Evolutionary conservation across 2,329 filamentous ascomycete species (phyloP), one percentile per base, ranked within the genome.

Genomic region (Paecilomyces niveus): DNA sequence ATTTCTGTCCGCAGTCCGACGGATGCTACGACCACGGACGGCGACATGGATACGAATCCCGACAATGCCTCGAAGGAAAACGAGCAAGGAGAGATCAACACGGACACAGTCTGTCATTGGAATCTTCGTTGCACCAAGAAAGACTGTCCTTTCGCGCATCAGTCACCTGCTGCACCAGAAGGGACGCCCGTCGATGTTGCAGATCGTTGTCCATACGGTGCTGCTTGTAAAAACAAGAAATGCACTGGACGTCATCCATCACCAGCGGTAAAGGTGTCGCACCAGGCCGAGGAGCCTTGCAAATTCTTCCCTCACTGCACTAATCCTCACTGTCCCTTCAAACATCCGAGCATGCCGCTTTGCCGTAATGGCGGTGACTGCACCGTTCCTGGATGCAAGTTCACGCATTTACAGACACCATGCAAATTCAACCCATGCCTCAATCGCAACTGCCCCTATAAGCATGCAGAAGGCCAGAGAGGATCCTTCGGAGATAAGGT

Each of bases 361-460:
- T 99, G 94, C 79, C 87, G 90, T 59, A 97, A 97, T 71, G 94
- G 94, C 29, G 89, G 88, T 54, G 90, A 93, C 71, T 99, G 94
- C 80, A 87, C 87, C 35, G 85, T 85, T 3, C 78, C 86, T 11
- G 86, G 86, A 61, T 99, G 94, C 84, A 92, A 91, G 66, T 99
- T 96, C 71, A 92, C 90, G 11, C 94, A 99, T 76, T 78, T 89
- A 65, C 86, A 88, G 72, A 89, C 87, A 54, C 84, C 88, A 73
- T 99, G 94, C 86, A 92, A 87, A 72, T 97, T 89, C 78, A 92
- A 87, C 65, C 94, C 93, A 0, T 99, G 94, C 76, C 84, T 91
- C 63, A 97, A 97, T 77, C 84, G 88, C n/a, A 83, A 80, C 66
- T 99, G 94, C 73, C 82, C 87, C 3, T 97, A 91, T 78, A 92